Percentiles rank a stretch among this genome's conserved stretches.
Evolutionary conservation across 2,329 filamentous ascomycete genomes (phyloP).

Genomic region (Botrytis byssoidea): DNA sequence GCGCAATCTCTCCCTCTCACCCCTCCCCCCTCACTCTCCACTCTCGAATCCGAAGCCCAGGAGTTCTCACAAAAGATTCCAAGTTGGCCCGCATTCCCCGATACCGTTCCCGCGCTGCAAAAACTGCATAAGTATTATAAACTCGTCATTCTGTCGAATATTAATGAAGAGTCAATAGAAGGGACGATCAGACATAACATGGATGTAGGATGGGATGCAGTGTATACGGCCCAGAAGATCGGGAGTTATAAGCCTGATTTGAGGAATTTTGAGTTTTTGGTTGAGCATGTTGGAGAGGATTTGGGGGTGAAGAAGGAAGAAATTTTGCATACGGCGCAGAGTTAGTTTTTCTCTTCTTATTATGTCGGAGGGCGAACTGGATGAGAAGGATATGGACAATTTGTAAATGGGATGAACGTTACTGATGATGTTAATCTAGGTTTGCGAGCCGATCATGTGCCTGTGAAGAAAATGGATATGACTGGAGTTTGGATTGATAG

Average conservation of each 20-base stretch:
- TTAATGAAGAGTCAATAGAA: neutral
- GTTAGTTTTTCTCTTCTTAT: constrained; percentile 42
- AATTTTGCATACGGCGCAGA: constrained; percentile 65
- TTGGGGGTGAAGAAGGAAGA: constrained; percentile 54
- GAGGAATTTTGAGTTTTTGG: constrained; percentile 64
- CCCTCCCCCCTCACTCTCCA: constrained; percentile 36
- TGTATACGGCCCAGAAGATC: constrained; percentile 68
- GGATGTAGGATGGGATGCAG: constrained; percentile 53
- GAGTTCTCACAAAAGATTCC: neutral
- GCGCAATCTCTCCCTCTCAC: constrained; percentile 45
- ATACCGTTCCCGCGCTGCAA: neutral
- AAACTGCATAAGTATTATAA: neutral
- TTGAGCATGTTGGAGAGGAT: constrained; percentile 50
- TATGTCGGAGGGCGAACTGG: neutral
- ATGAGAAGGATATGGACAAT: neutral
- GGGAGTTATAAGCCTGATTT: constrained; percentile 67
- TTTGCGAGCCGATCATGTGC: constrained; percentile 65
- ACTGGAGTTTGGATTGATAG: constrained; percentile 61
- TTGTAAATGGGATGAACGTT: neutral
- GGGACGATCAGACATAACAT: constrained; percentile 23
- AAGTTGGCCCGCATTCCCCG: neutral
- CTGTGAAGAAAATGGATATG: constrained; percentile 58
- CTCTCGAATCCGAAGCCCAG: neutral
- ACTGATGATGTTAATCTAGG: neutral
- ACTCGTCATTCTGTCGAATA: neutral